phyloP scores from a whole-genome alignment of 345 rosid genomes.

The Heritiera fomes region DNA sequence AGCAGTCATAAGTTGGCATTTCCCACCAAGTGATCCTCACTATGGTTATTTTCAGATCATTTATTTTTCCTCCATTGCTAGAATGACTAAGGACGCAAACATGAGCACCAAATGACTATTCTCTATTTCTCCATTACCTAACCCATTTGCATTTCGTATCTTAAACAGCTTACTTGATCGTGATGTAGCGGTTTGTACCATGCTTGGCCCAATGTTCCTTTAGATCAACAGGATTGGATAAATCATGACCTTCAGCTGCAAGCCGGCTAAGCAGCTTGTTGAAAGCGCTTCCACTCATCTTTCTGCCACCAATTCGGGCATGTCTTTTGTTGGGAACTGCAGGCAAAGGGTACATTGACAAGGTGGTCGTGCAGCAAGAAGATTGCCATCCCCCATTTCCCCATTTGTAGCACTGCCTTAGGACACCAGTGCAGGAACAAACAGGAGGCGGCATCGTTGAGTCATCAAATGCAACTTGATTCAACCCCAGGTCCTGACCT shows the following conservation, averaged over 20 bases:
- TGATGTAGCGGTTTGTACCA: conserved; percentile 61
- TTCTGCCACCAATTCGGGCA: conserved; percentile 90
- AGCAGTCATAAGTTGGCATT: not conserved
- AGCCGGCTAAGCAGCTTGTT: conserved; percentile 93
- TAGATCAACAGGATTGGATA: conserved; percentile 68
- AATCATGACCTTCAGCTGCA: conserved; percentile 74
- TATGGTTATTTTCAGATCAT: not conserved
- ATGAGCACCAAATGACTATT: not conserved
- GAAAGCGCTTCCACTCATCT: conserved; percentile 98
- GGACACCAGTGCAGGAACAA: conserved; percentile 87
- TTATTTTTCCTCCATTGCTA: conserved; percentile 7
- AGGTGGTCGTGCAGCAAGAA: conserved; percentile 89
- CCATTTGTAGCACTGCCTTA: conserved; percentile 98
- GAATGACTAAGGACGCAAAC: conserved; percentile 10
- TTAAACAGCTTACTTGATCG: conserved; percentile 39
- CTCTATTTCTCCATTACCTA: conserved; percentile 6
- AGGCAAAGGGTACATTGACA: conserved; percentile 87
- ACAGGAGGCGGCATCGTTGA: conserved; percentile 89
- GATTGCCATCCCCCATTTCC: conserved; percentile 99
- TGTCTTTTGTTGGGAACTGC: conserved; percentile 87
- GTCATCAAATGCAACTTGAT: conserved; percentile 90
- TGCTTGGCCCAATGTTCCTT: conserved; percentile 85
- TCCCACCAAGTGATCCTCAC: not conserved
- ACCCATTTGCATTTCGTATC: not conserved
- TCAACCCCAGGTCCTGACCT: conserved; percentile 78